These are phyloP conservation scores for Botrytis byssoidea DNA, from an alignment of 2,329 filamentous ascomycete genomes.

Conservation along the genomic window DNA sequence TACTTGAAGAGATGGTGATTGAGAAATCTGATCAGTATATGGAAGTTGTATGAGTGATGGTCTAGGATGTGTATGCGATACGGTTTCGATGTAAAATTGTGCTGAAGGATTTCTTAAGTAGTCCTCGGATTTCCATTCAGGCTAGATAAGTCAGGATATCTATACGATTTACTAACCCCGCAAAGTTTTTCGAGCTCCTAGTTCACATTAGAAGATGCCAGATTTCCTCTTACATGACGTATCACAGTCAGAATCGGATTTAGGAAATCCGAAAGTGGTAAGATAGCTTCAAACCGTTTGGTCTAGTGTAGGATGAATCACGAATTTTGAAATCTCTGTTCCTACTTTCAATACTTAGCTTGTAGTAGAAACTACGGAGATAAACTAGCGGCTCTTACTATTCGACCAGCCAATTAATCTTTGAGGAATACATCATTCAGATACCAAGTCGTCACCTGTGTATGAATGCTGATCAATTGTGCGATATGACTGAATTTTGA, in stretches of 20 bases:
- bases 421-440: background rate
- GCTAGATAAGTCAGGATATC: background rate
- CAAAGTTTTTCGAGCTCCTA: background rate
- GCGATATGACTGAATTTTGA: background rate
- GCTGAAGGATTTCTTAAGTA: background rate
- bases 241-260: background rate
- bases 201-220: background rate
- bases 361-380: background rate
- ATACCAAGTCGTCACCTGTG: background rate
- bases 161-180: background rate
- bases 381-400: rapidly evolving
- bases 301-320: background rate
- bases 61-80: background rate
- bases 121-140: background rate
- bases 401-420: background rate
- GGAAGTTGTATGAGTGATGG: background rate
- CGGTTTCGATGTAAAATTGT: background rate
- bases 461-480: no score
- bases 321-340: background rate
- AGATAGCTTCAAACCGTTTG: background rate
- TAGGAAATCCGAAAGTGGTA: background rate
- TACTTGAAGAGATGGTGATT: background rate
- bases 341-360: background rate
- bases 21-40: background rate
- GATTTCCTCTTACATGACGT: background rate